Conservation (phyloP, 805 yeast species). For the Zygosaccharomyces siamensis region DNA sequence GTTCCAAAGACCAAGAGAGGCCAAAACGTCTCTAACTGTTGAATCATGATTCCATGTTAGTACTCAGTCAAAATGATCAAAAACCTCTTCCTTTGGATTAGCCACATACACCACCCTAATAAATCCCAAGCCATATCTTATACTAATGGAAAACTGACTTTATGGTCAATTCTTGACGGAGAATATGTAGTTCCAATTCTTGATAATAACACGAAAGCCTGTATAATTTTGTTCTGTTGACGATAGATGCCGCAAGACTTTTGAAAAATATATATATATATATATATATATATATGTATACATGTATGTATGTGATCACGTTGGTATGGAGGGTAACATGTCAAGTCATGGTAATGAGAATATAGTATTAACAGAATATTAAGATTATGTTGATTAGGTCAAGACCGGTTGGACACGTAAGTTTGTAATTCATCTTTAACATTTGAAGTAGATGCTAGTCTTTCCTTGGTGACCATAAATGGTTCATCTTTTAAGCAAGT, state of each 20-base stretch:
- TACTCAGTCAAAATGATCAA: slow-evolving; percentile 3
- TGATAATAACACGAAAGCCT: slow-evolving; percentile 1
- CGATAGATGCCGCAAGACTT: slow-evolving; percentile 2
- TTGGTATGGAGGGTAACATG: not conserved
- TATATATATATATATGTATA: not conserved
- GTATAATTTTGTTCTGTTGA: not conserved
- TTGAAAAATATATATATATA: not conserved
- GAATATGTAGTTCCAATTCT: not conserved
- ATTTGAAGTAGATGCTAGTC: slow-evolving; percentile 13
- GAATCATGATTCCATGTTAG: slow-evolving; percentile 10
- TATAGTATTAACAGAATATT: not conserved
- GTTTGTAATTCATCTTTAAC: slow-evolving; percentile 15
- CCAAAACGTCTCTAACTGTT: slow-evolving; percentile 65
- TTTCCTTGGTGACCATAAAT: slow-evolving; percentile 19
- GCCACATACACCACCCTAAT: slow-evolving; percentile 35
- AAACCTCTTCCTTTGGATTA: not conserved
- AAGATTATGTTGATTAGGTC: not conserved
- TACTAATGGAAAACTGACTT: not conserved
- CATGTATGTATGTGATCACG: not conserved
- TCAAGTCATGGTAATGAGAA: not conserved
- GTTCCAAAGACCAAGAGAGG: slow-evolving; percentile 80
- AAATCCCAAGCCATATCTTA: slow-evolving; percentile 28
- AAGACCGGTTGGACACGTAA: not conserved
- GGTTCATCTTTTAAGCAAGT: slow-evolving; percentile 18
- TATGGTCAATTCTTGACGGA: not conserved